Conservation (phyloP, 108 stramenopile species). For the Fistulifera pelliculosa region DNA sequence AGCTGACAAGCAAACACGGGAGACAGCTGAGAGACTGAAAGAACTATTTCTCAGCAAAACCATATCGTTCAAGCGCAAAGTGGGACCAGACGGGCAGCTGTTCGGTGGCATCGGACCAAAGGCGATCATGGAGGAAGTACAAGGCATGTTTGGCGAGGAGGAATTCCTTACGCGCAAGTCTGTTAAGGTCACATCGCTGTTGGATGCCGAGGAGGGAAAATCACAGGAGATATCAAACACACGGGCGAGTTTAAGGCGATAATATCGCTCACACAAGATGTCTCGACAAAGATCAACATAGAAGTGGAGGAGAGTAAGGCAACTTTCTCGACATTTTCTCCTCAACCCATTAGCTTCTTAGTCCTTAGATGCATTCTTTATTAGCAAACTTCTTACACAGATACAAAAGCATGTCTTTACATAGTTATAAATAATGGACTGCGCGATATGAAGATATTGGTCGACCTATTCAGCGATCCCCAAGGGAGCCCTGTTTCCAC, state of each 20-base stretch:
- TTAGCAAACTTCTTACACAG: too few species aligned
- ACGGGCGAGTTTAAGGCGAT: slow-evolving; percentile 42
- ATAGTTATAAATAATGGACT: too few species aligned
- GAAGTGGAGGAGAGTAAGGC: slow-evolving; percentile 11
- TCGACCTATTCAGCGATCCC: too few species aligned
- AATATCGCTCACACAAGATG: slow-evolving; percentile 38
- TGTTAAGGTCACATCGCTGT: slow-evolving; percentile 36
- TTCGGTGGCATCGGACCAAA: slow-evolving; percentile 74
- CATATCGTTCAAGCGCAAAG: slow-evolving; percentile 33
- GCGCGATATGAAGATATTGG: too few species aligned
- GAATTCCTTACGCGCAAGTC: slow-evolving; percentile 31
- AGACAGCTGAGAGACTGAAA: slow-evolving; percentile 26
- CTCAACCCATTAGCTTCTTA: too few species aligned
- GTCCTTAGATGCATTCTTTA: too few species aligned
- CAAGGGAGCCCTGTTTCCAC: background rate
- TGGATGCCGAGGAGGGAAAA: slow-evolving; percentile 38
- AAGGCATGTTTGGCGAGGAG: slow-evolving; percentile 8
- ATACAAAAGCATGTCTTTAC: too few species aligned
- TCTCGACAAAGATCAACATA: slow-evolving; percentile 40
- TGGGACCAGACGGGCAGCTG: slow-evolving; percentile 67
- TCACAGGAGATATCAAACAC: slow-evolving; percentile 57
- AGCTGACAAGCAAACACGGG: slow-evolving; percentile 9
- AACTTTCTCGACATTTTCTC: background rate
- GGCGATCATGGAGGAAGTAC: slow-evolving; percentile 43
- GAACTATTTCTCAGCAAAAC: slow-evolving; percentile 19